Conservation (phyloP, 2,329 filamentous ascomycete species). For the Ophiostoma piceae region DNA sequence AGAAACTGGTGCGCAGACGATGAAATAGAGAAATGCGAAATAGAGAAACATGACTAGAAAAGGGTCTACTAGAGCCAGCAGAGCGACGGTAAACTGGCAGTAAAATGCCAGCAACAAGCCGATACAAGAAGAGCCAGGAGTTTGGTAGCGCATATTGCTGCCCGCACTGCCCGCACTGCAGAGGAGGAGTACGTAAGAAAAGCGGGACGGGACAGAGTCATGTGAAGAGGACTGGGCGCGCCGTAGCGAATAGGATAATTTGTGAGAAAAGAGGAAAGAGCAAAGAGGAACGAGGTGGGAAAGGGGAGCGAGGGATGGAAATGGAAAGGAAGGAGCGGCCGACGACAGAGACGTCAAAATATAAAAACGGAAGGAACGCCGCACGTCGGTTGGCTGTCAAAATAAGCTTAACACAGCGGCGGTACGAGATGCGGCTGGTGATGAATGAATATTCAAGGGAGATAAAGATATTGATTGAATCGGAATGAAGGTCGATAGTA, state of each 20-base stretch:
- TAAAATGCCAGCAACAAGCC: background rate
- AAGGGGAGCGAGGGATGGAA: no score
- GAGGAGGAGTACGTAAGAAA: slow-evolving; percentile 20
- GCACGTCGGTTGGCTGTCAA: background rate
- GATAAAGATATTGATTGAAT: background rate
- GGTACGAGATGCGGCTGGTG: background rate
- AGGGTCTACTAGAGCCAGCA: background rate
- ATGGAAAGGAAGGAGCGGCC: background rate
- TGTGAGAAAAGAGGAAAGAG: background rate
- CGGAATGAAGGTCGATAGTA: background rate
- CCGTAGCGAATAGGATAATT: background rate
- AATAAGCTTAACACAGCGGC: background rate
- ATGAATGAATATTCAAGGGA: background rate
- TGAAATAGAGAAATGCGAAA: background rate
- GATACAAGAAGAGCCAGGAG: slow-evolving; percentile 1
- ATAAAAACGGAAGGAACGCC: background rate
- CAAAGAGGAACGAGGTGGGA: no score
- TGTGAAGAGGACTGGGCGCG: background rate
- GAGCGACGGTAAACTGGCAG: background rate
- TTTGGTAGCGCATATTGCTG: background rate
- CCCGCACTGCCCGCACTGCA: slow-evolving; percentile 8
- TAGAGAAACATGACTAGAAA: background rate
- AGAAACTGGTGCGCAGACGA: background rate
- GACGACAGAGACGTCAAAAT: background rate
- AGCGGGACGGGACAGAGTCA: slow-evolving; percentile 21